A percentile compares a stretch with the other conserved stretches of the same genome.
These are phyloP conservation scores for Termitomyces sp. DNA, from an alignment of 768 basidiomycete genomes.

Conservation along the genomic window DNA sequence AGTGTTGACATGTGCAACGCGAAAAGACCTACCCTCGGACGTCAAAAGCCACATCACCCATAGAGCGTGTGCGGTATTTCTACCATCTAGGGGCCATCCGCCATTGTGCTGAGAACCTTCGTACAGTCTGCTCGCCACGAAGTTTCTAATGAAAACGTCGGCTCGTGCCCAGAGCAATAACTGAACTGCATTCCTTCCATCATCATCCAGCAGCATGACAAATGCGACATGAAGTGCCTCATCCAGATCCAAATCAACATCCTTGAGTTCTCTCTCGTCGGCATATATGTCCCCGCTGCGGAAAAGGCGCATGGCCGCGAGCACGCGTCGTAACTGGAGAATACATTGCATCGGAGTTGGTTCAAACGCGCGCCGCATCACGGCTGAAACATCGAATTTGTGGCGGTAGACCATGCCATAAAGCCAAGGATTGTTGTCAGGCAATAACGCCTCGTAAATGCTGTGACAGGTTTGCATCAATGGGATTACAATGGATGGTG, in stretches of 20 bases:
- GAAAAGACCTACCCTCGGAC: constrained; percentile 28
- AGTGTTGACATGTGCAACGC: background rate
- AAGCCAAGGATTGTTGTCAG: constrained; percentile 29
- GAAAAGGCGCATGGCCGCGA: constrained; percentile 33
- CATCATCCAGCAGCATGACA: constrained; percentile 44
- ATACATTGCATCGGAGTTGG: constrained; percentile 24
- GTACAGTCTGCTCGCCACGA: constrained; percentile 35
- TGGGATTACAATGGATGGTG: constrained; percentile 40
- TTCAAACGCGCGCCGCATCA: constrained; percentile 43
- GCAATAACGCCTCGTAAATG: constrained; percentile 31
- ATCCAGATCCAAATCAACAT: background rate
- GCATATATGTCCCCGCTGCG: constrained; percentile 11
- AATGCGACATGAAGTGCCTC: constrained; percentile 7
- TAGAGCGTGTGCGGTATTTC: constrained; percentile 40
- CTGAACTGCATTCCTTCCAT: constrained; percentile 46
- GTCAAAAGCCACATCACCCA: constrained; percentile 55
- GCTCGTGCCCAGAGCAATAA: constrained; percentile 39
- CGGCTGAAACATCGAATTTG: constrained; percentile 53
- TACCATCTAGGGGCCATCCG: constrained; percentile 48
- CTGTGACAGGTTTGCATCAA: constrained; percentile 39
- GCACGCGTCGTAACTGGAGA: constrained; percentile 30
- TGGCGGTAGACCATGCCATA: constrained; percentile 47
- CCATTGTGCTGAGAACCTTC: constrained; percentile 19
- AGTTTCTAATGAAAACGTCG: constrained; percentile 32
- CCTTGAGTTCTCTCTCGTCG: background rate